Evolutionary conservation across 495 filamentous ascomycete genomes (phyloP).

Genomic region (Penicillium turbatum): DNA sequence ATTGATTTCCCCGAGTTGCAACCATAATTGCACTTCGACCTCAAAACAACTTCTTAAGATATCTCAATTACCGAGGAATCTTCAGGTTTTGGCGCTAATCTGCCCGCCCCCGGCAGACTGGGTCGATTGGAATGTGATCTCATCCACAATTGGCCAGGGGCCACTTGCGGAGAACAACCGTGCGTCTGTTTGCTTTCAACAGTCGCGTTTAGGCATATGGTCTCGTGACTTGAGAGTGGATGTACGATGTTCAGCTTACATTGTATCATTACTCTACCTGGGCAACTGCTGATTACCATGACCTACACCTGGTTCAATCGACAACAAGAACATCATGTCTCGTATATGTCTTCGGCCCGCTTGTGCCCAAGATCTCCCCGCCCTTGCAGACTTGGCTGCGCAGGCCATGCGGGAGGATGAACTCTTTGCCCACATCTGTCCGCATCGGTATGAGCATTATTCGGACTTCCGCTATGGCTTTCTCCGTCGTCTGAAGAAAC

Average conservation of each 20-base stretch:
- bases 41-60: not conserved
- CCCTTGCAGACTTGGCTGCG: conserved; percentile 13
- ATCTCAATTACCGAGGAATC: not conserved
- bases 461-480: conserved; percentile 14
- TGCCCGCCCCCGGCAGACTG: not conserved
- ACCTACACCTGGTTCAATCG: too few relatives aligned
- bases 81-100: not conserved
- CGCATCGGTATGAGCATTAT: conserved; percentile 10
- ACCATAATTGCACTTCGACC: not conserved
- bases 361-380: conserved; percentile 6
- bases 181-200: not conserved
- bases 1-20: not conserved
- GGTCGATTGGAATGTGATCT: not conserved
- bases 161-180: not conserved
- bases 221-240: not conserved
- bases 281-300: too few relatives aligned
- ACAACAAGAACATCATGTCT: not conserved
- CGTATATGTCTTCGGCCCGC: conserved; percentile 4
- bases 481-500: conserved; percentile 9
- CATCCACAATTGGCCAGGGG: not conserved
- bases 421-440: conserved; percentile 15
- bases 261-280: too few relatives aligned
- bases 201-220: not conserved
- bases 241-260: too few relatives aligned
- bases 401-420: conserved; percentile 18